Evolutionary conservation across 805 yeast species (phyloP), one percentile per base, ranked within the genome.

Genomic region (Candida silvatica): DNA sequence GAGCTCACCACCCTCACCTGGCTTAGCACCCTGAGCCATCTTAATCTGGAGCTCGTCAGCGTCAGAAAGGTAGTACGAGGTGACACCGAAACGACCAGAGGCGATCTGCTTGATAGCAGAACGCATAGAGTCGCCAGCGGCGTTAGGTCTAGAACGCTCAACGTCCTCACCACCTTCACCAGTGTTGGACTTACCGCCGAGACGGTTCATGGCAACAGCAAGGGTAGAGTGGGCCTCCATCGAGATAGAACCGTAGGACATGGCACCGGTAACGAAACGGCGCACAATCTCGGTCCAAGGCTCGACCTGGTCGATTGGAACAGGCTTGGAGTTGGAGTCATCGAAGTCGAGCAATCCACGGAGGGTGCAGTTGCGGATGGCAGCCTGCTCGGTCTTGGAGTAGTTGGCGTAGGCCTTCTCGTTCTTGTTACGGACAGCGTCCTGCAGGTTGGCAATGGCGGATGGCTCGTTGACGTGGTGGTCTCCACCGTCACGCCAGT

Each of bases 141-240:
- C 80, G 41, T 74, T 71, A 16, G 80, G 81, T 35, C 71, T 66
- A 5, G 95, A 83, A 49, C 97, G 74, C 54, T 88, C 95, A 32
- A 92, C 75, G 55, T 90, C 97, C 62, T 90, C 98, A 69, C 98
- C 98, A 69, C 98, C 98, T 69, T 90, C 98, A 67, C 98, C 98
- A 42, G 97, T 88, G 61, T 90, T 90, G 32, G 96, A 86, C 62
- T 88, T 92, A 48, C 97, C 98, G 36, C 97, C 97, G 44, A 90
- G 70, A 58, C 97, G 71, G 68, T 90, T 90, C 98, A 90, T 90
- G 31, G 98, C 98, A 37, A 90, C 94, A 11, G 98, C 98, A 49
- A 90, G 67, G 8, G 98, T 90, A 4, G 97, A 86, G 62, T 90
- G 98, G 2, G 97, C 88, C 62, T 90, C 98, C 95, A 88, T 83